phyloP scores from a whole-genome alignment of 1,139 yeast species.

The Pichia sp. region DNA sequence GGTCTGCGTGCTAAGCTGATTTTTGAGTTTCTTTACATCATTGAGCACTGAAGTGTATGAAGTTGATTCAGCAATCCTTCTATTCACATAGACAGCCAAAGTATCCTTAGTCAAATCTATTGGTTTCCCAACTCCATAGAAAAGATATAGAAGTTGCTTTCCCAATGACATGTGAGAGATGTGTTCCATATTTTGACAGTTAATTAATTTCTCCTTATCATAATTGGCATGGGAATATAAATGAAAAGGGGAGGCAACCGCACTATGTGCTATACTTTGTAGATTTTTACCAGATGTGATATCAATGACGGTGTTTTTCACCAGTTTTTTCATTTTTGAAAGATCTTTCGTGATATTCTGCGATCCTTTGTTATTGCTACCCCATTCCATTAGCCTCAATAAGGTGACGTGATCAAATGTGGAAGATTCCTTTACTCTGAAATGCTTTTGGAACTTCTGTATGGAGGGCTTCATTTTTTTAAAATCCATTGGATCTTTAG shows the following conservation, averaged over 20 bases:
- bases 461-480: slow-evolving; percentile 53
- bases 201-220: slow-evolving; percentile 15
- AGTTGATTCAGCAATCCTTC: slow-evolving; percentile 6
- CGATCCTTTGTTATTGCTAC: slow-evolving; percentile 17
- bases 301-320: slow-evolving; percentile 29
- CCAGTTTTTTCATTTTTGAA: slow-evolving; percentile 26
- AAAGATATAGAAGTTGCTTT: slow-evolving; percentile 23
- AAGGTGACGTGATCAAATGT: slow-evolving; percentile 23
- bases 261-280: slow-evolving; percentile 21
- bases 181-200: slow-evolving; percentile 24
- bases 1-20: slow-evolving; percentile 4
- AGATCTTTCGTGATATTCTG: slow-evolving; percentile 28
- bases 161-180: slow-evolving; percentile 23
- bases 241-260: slow-evolving; percentile 17
- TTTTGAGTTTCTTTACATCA: slow-evolving; percentile 5
- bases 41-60: slow-evolving; percentile 1
- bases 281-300: slow-evolving; percentile 28
- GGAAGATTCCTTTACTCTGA: slow-evolving; percentile 15
- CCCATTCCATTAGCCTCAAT: slow-evolving; percentile 19
- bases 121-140: slow-evolving; percentile 24
- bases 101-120: slow-evolving; percentile 11
- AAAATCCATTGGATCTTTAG: slow-evolving; percentile 83
- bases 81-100: slow-evolving; percentile 2
- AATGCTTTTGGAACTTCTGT: slow-evolving; percentile 64
- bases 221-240: slow-evolving; percentile 13